A percentile compares a stretch with the other conserved stretches of the same genome.
These are phyloP conservation scores for Cenchrus fungigraminus DNA, from an alignment of 176 grass and related monocot genomes.

Conservation along the genomic window DNA sequence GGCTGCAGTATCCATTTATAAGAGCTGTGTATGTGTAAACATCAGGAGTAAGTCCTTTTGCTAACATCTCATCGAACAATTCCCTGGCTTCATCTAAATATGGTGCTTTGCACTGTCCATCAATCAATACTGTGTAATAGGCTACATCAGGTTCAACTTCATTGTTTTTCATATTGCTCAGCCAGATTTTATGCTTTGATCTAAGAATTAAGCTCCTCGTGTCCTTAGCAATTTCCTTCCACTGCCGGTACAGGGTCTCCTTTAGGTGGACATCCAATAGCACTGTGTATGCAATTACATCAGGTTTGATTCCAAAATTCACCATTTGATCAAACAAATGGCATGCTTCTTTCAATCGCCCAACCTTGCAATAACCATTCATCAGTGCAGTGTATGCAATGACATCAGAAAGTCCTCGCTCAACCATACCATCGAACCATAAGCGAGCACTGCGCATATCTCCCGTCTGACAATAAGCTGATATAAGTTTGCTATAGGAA, in stretches of 20 bases:
- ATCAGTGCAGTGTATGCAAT: conserved; percentile 69
- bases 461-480: conserved; percentile 55
- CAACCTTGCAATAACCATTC: conserved; percentile 70
- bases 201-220: conserved; percentile 46
- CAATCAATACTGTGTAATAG: conserved; percentile 85
- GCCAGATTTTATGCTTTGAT: conserved; percentile 40
- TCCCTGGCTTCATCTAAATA: conserved; percentile 58
- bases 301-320: conserved; percentile 62
- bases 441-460: conserved; percentile 57
- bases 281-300: conserved; percentile 55
- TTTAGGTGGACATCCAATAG: conserved; percentile 52
- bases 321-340: conserved; percentile 65
- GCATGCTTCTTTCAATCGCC: conserved; percentile 53
- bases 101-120: conserved; percentile 71
- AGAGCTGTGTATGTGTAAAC: conserved; percentile 62
- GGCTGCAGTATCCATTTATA: conserved; percentile 74
- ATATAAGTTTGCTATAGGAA: conserved; percentile 73
- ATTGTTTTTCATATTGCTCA: conserved; percentile 49
- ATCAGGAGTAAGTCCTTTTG: conserved; percentile 65
- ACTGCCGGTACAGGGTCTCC: conserved; percentile 24
- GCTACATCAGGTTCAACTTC: conserved; percentile 62
- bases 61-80: conserved; percentile 74
- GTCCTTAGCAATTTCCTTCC: conserved; percentile 50
- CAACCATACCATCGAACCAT: conserved; percentile 68
- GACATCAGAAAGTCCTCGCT: conserved; percentile 60